A percentile compares a stretch with the other conserved stretches of the same genome.
These are phyloP conservation scores for Tricholoma matsutake DNA, from an alignment of 768 basidiomycete genomes.

Conservation along the genomic window DNA sequence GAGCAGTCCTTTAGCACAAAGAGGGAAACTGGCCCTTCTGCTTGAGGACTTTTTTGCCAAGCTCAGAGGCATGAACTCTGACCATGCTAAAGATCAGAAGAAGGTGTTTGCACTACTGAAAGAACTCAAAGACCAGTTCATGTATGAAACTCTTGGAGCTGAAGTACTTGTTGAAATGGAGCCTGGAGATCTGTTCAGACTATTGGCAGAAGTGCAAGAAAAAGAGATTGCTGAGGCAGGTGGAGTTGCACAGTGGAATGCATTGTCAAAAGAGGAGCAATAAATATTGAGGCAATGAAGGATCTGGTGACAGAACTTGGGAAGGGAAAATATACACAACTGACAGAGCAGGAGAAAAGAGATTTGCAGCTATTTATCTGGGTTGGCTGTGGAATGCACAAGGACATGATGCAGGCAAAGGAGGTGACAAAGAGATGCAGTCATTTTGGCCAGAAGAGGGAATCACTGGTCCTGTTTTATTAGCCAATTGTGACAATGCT, in stretches of 20 bases:
- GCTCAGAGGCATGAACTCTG: slow-evolving; percentile 22
- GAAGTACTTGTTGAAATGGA: slow-evolving; percentile 7
- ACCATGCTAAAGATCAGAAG: slow-evolving; percentile 24
- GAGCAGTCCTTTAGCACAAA: neutral
- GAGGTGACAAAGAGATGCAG: slow-evolving; percentile 25
- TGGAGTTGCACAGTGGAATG: slow-evolving; percentile 22
- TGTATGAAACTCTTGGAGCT: slow-evolving; percentile 15
- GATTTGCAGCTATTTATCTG: slow-evolving; percentile 28
- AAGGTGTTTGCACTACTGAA: slow-evolving; percentile 9
- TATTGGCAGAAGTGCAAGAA: slow-evolving; percentile 15
- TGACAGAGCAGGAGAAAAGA: slow-evolving; percentile 16
- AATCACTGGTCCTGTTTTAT: slow-evolving; percentile 19
- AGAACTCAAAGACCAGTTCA: slow-evolving; percentile 13
- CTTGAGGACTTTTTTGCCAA: slow-evolving; percentile 3
- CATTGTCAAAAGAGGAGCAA: slow-evolving; percentile 20
- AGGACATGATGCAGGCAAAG: slow-evolving; percentile 32
- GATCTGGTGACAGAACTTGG: slow-evolving; percentile 19
- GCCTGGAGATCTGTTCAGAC: slow-evolving; percentile 13
- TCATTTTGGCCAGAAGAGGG: slow-evolving; percentile 22
- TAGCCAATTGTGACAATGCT: slow-evolving; percentile 29
- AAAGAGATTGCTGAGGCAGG: slow-evolving; percentile 24
- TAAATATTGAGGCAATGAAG: slow-evolving; percentile 14
- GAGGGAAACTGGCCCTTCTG: neutral
- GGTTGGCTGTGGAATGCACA: slow-evolving; percentile 39
- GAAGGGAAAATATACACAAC: slow-evolving; percentile 15